Percentiles rank a stretch among this genome's conserved stretches.
These are phyloP conservation scores for Lachancea waltii DNA, from an alignment of 805 yeast species.

Conservation along the genomic window DNA sequence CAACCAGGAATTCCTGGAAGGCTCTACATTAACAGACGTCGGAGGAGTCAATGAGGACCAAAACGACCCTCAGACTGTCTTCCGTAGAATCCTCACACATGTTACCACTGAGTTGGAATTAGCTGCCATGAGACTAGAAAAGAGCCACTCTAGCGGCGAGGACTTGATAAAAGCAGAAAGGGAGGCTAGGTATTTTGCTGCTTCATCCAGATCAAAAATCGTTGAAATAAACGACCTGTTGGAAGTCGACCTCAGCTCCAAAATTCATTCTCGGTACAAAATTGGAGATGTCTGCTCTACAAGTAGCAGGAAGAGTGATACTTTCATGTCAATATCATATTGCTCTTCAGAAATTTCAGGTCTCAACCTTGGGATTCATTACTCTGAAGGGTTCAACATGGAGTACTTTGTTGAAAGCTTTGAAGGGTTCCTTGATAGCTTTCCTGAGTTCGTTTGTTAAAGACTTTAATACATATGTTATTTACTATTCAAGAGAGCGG, in stretches of 20 bases:
- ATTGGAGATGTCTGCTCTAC: slow-evolving; percentile 22
- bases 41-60: neutral
- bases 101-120: slow-evolving; percentile 15
- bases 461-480: slow-evolving; percentile 1
- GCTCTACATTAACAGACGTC: neutral
- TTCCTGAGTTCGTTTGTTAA: slow-evolving; percentile 3
- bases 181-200: slow-evolving; percentile 9
- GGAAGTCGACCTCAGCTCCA: neutral
- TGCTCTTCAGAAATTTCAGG: slow-evolving; percentile 20
- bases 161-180: slow-evolving; percentile 28
- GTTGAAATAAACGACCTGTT: slow-evolving; percentile 27
- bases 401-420: slow-evolving; percentile 27
- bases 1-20: neutral
- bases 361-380: slow-evolving; percentile 25
- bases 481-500: slow-evolving; percentile 14
- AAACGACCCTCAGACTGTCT: slow-evolving; percentile 16
- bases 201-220: slow-evolving; percentile 6
- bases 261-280: slow-evolving; percentile 6
- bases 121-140: slow-evolving; percentile 20
- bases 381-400: slow-evolving; percentile 24
- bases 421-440: slow-evolving; percentile 24
- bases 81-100: slow-evolving; percentile 18
- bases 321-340: slow-evolving; percentile 25
- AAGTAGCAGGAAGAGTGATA: slow-evolving; percentile 18
- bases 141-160: slow-evolving; percentile 23